Evolutionary conservation across 2,329 filamentous ascomycete species (phyloP).

Genomic region (Cladosporium austrohemisphaericum): DNA sequence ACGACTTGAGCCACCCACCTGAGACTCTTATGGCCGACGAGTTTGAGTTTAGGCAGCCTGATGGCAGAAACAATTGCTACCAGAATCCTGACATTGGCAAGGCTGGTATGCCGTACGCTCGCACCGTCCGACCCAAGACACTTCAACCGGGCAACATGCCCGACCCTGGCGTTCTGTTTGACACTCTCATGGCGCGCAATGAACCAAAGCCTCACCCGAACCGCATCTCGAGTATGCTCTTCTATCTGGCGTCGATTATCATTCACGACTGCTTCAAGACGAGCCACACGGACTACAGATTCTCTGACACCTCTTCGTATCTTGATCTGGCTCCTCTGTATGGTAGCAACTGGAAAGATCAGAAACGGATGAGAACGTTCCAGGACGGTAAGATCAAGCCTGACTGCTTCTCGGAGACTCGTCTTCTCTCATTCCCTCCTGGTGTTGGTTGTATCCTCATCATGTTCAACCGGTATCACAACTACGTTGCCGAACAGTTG

Average conservation of each 20-base stretch:
- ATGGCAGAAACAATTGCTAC: conserved; percentile 55
- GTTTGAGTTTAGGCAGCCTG: conserved; percentile 46
- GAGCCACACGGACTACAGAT: conserved; percentile 58
- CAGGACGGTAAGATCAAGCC: conserved; percentile 66
- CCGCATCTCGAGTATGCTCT: conserved; percentile 70
- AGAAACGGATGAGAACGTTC: conserved; percentile 62
- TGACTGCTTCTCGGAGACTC: conserved; percentile 65
- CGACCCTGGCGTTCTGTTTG: conserved; percentile 64
- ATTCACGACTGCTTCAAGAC: conserved; percentile 63
- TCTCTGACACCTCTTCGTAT: conserved; percentile 68
- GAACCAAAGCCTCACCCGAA: conserved; percentile 64
- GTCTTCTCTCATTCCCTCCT: conserved; percentile 63
- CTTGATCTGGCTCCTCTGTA: conserved; percentile 71
- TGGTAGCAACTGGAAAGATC: conserved; percentile 64
- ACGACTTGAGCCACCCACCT: conserved; percentile 48
- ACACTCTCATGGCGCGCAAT: conserved; percentile 61
- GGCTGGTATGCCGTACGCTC: conserved; percentile 65
- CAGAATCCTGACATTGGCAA: conserved; percentile 61
- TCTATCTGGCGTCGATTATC: conserved; percentile 68
- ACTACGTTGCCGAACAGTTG: conserved; percentile 74
- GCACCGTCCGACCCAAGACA: conserved; percentile 57
- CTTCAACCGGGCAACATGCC: conserved; percentile 59
- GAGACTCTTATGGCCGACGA: conserved; percentile 42
- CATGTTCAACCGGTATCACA: conserved; percentile 75
- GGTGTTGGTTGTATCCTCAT: conserved; percentile 66